Evolutionary conservation across 352 stramenopile species (phyloP).

Genomic region (Globisporangium splendens): DNA sequence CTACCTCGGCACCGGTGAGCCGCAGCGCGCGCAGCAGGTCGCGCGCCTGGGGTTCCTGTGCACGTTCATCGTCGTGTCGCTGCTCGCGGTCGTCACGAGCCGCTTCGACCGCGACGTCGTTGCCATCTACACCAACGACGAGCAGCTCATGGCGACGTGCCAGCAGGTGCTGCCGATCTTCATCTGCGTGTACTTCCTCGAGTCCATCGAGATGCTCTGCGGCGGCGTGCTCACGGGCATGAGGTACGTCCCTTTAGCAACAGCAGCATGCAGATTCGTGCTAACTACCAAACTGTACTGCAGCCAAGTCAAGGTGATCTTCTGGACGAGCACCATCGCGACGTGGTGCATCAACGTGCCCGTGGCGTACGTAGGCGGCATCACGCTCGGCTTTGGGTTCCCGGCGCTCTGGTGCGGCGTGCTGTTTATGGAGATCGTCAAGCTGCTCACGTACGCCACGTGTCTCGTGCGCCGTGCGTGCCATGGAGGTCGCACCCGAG

Average conservation of each 20-base stretch:
- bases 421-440: constrained; percentile 65
- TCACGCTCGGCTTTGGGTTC: constrained; percentile 56
- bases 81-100: constrained; percentile 44
- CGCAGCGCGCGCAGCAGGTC: constrained; percentile 43
- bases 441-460: constrained; percentile 44
- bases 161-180: constrained; percentile 57
- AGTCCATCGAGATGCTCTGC: constrained; percentile 61
- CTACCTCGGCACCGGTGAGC: constrained; percentile 61
- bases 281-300: background rate
- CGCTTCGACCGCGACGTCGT: constrained; percentile 46
- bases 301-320: constrained; percentile 61
- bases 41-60: constrained; percentile 52
- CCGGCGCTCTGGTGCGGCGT: constrained; percentile 60
- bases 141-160: constrained; percentile 41
- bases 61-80: constrained; percentile 39
- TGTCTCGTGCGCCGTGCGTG: constrained; percentile 41
- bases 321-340: constrained; percentile 55
- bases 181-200: constrained; percentile 51
- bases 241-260: constrained; percentile 26
- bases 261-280: background rate
- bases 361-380: constrained; percentile 48
- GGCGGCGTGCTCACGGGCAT: constrained; percentile 62
- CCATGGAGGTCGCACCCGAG: constrained; percentile 40
- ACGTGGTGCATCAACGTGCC: constrained; percentile 71
- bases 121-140: constrained; percentile 56